These are phyloP conservation scores for Aspergillus novoparasiticus DNA, from an alignment of 2,329 filamentous ascomycete species.

Conservation along the genomic window DNA sequence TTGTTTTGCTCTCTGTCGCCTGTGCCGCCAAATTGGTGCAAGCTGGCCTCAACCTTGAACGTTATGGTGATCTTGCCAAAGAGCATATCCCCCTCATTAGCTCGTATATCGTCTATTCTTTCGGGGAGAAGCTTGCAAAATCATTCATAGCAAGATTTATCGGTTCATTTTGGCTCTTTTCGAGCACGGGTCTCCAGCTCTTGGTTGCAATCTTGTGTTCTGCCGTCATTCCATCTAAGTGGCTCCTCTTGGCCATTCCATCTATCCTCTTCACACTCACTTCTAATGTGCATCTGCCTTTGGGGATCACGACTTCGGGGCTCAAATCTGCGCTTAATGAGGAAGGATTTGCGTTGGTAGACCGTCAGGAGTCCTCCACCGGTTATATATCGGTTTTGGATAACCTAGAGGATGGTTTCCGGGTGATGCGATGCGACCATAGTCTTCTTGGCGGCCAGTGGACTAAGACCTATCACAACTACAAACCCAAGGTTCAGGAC, in stretches of 20 bases:
- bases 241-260: slow-evolving; percentile 68
- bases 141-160: slow-evolving; percentile 53
- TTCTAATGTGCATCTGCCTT: slow-evolving; percentile 73
- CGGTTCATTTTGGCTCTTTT: slow-evolving; percentile 65
- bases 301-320: slow-evolving; percentile 59
- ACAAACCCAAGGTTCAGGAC: slow-evolving; percentile 66
- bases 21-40: slow-evolving; percentile 68
- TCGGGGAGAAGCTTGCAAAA: slow-evolving; percentile 45
- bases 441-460: slow-evolving; percentile 92
- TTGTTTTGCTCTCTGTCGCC: slow-evolving; percentile 66
- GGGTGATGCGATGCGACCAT: slow-evolving; percentile 89
- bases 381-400: slow-evolving; percentile 93
- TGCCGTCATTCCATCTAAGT: slow-evolving; percentile 67
- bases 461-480: slow-evolving; percentile 58
- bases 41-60: slow-evolving; percentile 55
- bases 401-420: slow-evolving; percentile 68
- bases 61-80: slow-evolving; percentile 58
- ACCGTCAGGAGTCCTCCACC: slow-evolving; percentile 81
- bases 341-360: slow-evolving; percentile 74
- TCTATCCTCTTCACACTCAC: slow-evolving; percentile 65
- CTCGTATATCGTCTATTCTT: slow-evolving; percentile 66
- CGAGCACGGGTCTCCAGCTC: slow-evolving; percentile 72
- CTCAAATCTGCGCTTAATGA: slow-evolving; percentile 68
- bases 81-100: slow-evolving; percentile 68
- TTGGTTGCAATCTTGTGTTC: slow-evolving; percentile 67